phyloP scores from a whole-genome alignment of 441 rosid genomes.

The Pelargonium cotyledonis region DNA sequence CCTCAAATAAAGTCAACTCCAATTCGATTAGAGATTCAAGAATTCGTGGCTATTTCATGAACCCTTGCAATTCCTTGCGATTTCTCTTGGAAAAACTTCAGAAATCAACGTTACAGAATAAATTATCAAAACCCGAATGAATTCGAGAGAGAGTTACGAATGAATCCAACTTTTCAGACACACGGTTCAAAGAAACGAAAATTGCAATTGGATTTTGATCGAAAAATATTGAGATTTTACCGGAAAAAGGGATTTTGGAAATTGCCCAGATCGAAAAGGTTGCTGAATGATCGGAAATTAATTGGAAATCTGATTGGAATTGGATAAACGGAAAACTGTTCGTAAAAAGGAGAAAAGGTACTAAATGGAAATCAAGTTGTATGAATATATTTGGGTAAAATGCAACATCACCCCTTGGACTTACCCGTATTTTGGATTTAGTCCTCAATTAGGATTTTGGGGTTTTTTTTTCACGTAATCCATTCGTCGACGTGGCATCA shows the following conservation, averaged over 20 bases:
- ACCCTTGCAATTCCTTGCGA: constrained; percentile 19
- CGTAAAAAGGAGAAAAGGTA: too few relatives aligned
- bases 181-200: too few relatives aligned
- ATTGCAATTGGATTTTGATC: background rate
- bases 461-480: too few relatives aligned
- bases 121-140: constrained; percentile 27
- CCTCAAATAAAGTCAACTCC: constrained; percentile 5
- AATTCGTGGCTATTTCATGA: constrained; percentile 4
- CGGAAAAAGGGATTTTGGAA: background rate
- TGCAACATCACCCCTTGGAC: too few relatives aligned
- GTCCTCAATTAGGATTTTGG: too few relatives aligned
- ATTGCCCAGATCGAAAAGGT: background rate
- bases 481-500: too few relatives aligned
- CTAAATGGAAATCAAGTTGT: too few relatives aligned
- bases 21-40: constrained; percentile 16
- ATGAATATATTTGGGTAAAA: too few relatives aligned
- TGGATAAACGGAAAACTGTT: background rate
- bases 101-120: constrained; percentile 15
- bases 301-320: background rate
- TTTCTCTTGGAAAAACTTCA: too few relatives aligned
- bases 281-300: background rate
- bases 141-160: background rate
- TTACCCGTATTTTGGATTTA: too few relatives aligned
- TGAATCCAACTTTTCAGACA: too few relatives aligned
- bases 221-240: constrained; percentile 6